Evolutionary conservation across 169 alveolate species (phyloP), one percentile per base, ranked within the genome.

Genomic region (Babesia ovata): DNA sequence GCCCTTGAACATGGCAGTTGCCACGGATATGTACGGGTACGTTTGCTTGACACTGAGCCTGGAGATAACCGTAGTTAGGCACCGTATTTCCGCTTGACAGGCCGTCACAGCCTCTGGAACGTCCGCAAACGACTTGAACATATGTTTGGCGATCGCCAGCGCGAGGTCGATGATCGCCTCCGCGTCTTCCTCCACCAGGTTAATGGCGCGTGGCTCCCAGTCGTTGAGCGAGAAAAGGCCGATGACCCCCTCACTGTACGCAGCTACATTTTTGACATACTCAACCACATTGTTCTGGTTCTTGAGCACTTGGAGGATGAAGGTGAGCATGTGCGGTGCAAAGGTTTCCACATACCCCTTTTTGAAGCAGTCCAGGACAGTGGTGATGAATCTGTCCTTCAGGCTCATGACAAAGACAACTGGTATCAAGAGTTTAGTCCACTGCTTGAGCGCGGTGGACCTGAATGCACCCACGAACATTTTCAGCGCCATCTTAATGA

Each of bases 301-400:
- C 39, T 67, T 67, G 39, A 67, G 50, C 14, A 67, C 14, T 36
- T 53, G 76, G 0, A 67, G 76, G 24, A 67, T 17, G 58, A 67
- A 67, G 42, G 60, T 67, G 24, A 67, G 48, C 76, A 67, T 67
- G 65, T 67, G 76, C 17, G 76, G 76, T 13, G 65, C 58, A n/a
- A 46, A 67, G 52, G 39, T 33, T 24, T 67, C 65, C 22, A 65
- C 63, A 22, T 67, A 54, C 14, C 60, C 66, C 66, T 33, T 54
- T 33, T n/a, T 10, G 65, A 67, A 54, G 44, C 65, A 67, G 36
- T 67, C 76, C 24, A 67, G 53, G 24, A 67, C 52, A 8, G 44
- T 26, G 22, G 53, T 13, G 19, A 48, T 26, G 53, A 67, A 46
- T 4, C 42, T 50, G 39, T 67, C 60, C 50, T 45, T 19, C 14